Evolutionary conservation across 805 yeast species (phyloP).

Genomic region (Wickerhamiella shivajii): DNA sequence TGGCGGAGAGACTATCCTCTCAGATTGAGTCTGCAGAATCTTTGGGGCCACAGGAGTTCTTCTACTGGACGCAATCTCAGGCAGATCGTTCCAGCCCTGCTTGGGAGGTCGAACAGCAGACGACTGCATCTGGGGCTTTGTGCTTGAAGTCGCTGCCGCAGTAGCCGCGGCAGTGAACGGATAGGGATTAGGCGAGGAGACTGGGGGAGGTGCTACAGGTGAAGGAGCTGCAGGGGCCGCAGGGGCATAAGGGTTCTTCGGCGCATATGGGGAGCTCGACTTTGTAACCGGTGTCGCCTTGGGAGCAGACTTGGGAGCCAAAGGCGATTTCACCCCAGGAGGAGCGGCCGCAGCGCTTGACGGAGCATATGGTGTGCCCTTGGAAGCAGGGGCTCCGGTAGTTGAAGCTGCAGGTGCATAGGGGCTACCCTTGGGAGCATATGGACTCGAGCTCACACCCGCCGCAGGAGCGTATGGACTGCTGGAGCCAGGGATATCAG

Average conservation of each 20-base stretch:
- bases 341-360: slow-evolving; percentile 5
- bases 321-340: neutral
- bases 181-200: slow-evolving; percentile 24
- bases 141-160: slow-evolving; percentile 14
- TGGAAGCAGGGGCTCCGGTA: neutral
- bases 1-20: no score
- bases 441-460: slow-evolving; percentile 8
- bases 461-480: slow-evolving; percentile 5
- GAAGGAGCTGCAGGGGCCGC: slow-evolving; percentile 17
- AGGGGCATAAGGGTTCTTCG: slow-evolving; percentile 10
- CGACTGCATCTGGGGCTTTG: no score
- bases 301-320: slow-evolving; percentile 4
- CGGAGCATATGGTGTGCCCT: slow-evolving; percentile 1
- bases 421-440: slow-evolving; percentile 15
- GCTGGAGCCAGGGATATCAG: neutral
- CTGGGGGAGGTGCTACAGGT: slow-evolving; percentile 17
- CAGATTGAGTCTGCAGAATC: no score
- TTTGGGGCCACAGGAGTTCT: slow-evolving; percentile 18
- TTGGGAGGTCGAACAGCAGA: slow-evolving; percentile 8
- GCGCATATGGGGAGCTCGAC: slow-evolving; percentile 6
- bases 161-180: slow-evolving; percentile 20
- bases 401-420: slow-evolving; percentile 1
- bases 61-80: slow-evolving; percentile 12
- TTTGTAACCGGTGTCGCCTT: slow-evolving; percentile 10
- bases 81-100: slow-evolving; percentile 20